phyloP scores from a whole-genome alignment of 805 yeast genomes.

The Kluyveromyces aestuarii region DNA sequence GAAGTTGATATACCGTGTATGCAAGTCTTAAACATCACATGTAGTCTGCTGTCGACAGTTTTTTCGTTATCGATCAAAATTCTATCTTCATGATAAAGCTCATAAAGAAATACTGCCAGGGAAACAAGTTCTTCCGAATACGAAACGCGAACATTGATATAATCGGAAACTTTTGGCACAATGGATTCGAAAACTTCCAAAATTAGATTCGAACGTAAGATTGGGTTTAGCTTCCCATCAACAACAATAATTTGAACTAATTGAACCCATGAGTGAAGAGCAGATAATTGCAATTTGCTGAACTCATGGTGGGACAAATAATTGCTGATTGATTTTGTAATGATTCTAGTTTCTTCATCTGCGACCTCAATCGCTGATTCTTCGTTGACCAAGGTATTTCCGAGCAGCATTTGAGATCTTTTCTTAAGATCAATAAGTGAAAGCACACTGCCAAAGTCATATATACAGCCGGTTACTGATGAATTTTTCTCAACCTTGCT shows the following conservation, averaged over 20 bases:
- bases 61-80: constrained; percentile 26
- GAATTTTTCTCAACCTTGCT: constrained; percentile 32
- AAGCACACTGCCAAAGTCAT: constrained; percentile 36
- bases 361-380: constrained; percentile 16
- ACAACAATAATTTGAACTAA: constrained; percentile 64
- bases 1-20: constrained; percentile 66
- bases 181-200: constrained; percentile 68
- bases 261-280: constrained; percentile 77
- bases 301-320: constrained; percentile 39
- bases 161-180: constrained; percentile 69
- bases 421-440: constrained; percentile 25
- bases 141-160: constrained; percentile 52
- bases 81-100: constrained; percentile 45
- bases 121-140: constrained; percentile 75
- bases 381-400: constrained; percentile 9
- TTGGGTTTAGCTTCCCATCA: constrained; percentile 43
- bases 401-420: constrained; percentile 5
- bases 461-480: constrained; percentile 26
- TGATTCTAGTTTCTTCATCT: constrained; percentile 15
- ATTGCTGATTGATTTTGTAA: constrained; percentile 33
- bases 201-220: constrained; percentile 51
- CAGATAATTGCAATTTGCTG: constrained; percentile 44
- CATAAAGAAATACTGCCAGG: constrained; percentile 60
- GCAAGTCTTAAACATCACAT: constrained; percentile 65
- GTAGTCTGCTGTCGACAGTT: constrained; percentile 45